Percentiles rank a stretch among this genome's conserved stretches.
Evolutionary conservation across 768 basidiomycete species (phyloP).

Genomic region (Podaxis sp.): DNA sequence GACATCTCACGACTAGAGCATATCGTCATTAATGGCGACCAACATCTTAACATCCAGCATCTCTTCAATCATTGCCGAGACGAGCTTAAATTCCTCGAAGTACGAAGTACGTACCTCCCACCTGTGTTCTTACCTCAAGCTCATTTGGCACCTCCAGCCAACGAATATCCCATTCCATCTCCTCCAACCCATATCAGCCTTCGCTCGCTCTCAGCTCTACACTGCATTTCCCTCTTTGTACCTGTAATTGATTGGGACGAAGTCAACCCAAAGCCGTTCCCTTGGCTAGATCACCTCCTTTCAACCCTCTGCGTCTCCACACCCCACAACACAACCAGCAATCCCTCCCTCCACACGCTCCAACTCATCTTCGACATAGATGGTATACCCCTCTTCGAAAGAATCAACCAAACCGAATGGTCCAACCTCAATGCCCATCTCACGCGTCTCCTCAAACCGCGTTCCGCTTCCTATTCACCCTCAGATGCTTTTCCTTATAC

Average conservation of each 20-base stretch:
- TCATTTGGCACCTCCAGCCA: background rate
- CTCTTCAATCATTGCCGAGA: slow-evolving; percentile 5
- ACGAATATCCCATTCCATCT: slow-evolving; percentile 10
- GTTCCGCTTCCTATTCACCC: background rate
- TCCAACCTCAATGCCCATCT: slow-evolving; percentile 5
- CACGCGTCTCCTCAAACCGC: slow-evolving; percentile 2
- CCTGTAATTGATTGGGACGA: slow-evolving; percentile 12
- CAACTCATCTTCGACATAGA: slow-evolving; percentile 11
- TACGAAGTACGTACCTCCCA: background rate
- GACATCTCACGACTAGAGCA: slow-evolving; percentile 8
- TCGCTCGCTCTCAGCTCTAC: background rate
- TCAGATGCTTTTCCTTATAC: background rate
- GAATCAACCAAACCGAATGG: slow-evolving; percentile 6
- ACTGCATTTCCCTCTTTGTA: slow-evolving; percentile 9
- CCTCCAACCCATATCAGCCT: slow-evolving; percentile 3
- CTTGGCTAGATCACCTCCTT: slow-evolving; percentile 10
- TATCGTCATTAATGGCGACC: slow-evolving; percentile 8
- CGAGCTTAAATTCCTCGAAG: slow-evolving; percentile 9
- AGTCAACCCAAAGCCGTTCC: slow-evolving; percentile 8
- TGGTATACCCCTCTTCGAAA: slow-evolving; percentile 3
- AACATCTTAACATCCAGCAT: slow-evolving; percentile 7
- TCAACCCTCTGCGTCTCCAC: slow-evolving; percentile 1
- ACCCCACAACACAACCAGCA: background rate
- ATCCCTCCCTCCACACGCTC: slow-evolving; percentile 5
- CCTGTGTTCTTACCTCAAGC: background rate